These are phyloP conservation scores for Phytopythium montanum DNA, from an alignment of 352 stramenopile species.

Conservation along the genomic window DNA sequence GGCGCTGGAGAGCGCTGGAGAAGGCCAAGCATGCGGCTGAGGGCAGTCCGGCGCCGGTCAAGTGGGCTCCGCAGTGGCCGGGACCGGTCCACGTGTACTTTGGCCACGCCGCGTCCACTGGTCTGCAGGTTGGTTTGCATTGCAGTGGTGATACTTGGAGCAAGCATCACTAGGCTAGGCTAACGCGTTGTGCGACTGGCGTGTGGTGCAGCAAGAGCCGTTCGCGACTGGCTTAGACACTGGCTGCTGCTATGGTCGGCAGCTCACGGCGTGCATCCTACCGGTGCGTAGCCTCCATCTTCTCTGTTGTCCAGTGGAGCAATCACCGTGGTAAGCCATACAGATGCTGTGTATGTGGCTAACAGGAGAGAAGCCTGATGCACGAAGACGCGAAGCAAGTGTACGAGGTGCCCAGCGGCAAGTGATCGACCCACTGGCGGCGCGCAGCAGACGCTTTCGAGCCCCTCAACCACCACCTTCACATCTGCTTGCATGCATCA, in stretches of 20 bases:
- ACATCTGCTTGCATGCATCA: no score
- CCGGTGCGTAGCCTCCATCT: constrained; percentile 33
- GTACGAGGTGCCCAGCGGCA: constrained; percentile 28
- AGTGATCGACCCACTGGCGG: neutral
- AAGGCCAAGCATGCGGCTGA: constrained; percentile 24
- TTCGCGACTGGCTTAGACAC: constrained; percentile 91
- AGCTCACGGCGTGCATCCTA: constrained; percentile 86
- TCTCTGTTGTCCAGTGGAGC: neutral
- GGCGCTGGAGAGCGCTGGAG: constrained; percentile 25
- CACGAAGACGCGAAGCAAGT: constrained; percentile 29
- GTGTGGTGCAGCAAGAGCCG: constrained; percentile 52
- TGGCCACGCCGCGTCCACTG: constrained; percentile 86
- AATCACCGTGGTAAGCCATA: no score
- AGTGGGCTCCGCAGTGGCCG: constrained; percentile 80
- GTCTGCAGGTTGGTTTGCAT: constrained; percentile 71
- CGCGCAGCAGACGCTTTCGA: no score
- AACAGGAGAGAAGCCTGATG: constrained; percentile 30
- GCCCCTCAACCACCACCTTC: no score
- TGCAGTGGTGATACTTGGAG: neutral
- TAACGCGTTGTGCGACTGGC: neutral
- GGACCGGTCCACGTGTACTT: constrained; percentile 87
- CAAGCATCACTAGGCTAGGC: neutral
- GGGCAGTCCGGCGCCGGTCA: constrained; percentile 17
- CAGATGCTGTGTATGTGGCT: neutral
- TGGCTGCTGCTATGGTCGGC: constrained; percentile 87